These are phyloP conservation scores for Candida odintsovae DNA, from an alignment of 805 yeast genomes.

Conservation along the genomic window DNA sequence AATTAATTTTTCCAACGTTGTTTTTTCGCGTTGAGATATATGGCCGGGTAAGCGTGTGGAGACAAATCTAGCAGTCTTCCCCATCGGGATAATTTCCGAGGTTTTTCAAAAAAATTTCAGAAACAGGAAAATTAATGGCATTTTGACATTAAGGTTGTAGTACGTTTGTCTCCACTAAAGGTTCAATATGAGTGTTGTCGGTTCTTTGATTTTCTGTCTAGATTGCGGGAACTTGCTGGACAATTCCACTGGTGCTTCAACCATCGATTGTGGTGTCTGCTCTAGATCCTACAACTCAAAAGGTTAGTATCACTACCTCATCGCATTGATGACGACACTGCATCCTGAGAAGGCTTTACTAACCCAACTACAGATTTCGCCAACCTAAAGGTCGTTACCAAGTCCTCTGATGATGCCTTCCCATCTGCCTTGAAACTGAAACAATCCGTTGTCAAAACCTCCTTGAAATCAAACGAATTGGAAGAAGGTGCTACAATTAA, in stretches of 20 bases:
- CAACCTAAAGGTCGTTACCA: constrained; percentile 79
- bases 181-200: constrained; percentile 82
- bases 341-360: neutral
- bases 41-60: neutral
- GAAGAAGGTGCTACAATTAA: constrained; percentile 96
- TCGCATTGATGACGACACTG: neutral
- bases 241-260: constrained; percentile 42
- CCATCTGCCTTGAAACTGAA: constrained; percentile 80
- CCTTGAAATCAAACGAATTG: constrained; percentile 66
- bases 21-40: neutral
- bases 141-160: neutral
- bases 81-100: neutral
- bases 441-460: constrained; percentile 85
- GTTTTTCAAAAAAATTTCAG: constrained; percentile 7
- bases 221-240: constrained; percentile 90
- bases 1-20: neutral
- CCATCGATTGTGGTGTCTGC: constrained; percentile 55
- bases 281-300: constrained; percentile 34
- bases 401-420: constrained; percentile 88
- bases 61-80: no score
- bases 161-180: neutral
- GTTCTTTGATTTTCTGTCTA: constrained; percentile 88
- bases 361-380: constrained; percentile 42
- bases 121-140: neutral
- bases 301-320: constrained; percentile 21